A percentile compares a stretch with the other conserved stretches of the same genome.
These are phyloP conservation scores for Bigelowiella natans DNA, from an alignment of 78 protist genomes.

Conservation along the genomic window DNA sequence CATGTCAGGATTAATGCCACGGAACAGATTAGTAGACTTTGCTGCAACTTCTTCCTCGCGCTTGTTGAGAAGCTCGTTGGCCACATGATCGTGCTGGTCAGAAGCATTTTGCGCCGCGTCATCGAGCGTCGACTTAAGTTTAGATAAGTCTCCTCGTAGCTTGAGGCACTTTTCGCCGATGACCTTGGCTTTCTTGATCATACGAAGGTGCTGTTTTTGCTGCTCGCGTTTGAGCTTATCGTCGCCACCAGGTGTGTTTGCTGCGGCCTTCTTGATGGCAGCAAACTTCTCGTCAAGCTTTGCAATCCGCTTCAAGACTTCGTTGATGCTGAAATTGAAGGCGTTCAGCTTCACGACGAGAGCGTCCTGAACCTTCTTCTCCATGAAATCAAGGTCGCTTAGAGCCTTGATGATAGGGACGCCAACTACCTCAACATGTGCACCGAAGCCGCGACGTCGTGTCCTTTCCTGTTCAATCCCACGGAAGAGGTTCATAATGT, in stretches of 20 bases:
- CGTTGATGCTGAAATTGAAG: neutral
- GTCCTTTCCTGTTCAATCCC: neutral
- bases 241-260: neutral
- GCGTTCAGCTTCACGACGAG: neutral
- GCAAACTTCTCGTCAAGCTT: neutral
- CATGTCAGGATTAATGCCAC: neutral
- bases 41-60: neutral
- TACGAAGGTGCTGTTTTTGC: neutral
- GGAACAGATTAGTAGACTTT: neutral
- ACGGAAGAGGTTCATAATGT: neutral
- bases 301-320: neutral
- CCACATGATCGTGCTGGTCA: neutral
- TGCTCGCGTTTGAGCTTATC: neutral
- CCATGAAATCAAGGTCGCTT: neutral
- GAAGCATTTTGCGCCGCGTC: neutral
- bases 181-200: neutral
- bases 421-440: neutral
- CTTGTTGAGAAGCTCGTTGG: neutral
- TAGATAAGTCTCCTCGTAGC: neutral
- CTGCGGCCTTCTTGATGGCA: neutral
- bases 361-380: neutral
- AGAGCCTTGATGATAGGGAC: neutral
- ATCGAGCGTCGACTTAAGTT: neutral
- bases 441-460: neutral
- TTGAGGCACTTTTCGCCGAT: neutral